Evolutionary conservation across 1,139 yeast genomes (phyloP).

Genomic region (Torulaspora pretoriensis): DNA sequence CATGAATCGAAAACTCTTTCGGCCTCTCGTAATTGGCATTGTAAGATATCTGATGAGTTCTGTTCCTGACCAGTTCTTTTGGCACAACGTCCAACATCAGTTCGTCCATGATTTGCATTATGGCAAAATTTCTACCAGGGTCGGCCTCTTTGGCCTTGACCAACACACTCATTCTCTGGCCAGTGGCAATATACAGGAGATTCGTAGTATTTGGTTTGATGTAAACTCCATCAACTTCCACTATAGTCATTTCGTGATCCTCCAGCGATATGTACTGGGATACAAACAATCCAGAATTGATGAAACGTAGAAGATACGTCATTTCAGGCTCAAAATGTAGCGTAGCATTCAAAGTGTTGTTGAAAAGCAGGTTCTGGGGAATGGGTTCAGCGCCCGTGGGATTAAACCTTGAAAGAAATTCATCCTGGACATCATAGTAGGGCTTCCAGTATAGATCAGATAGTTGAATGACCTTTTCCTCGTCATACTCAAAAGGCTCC

Average conservation of each 20-base stretch:
- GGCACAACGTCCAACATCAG: conserved; percentile 63
- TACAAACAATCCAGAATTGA: conserved; percentile 66
- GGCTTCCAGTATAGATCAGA: conserved; percentile 61
- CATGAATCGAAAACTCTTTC: conserved; percentile 21
- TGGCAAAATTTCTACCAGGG: conserved; percentile 50
- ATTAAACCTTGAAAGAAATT: conserved; percentile 58
- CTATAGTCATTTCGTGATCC: conserved; percentile 61
- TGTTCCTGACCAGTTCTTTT: conserved; percentile 49
- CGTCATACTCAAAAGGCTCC: conserved; percentile 55
- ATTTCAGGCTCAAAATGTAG: conserved; percentile 56
- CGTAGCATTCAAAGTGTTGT: conserved; percentile 57
- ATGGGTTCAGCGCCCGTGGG: conserved; percentile 85
- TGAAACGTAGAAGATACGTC: conserved; percentile 59
- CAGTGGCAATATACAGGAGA: conserved; percentile 60
- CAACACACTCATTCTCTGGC: conserved; percentile 65
- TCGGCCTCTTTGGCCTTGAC: conserved; percentile 48
- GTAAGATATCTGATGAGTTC: conserved; percentile 54
- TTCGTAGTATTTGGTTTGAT: conserved; percentile 57
- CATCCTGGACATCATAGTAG: conserved; percentile 42
- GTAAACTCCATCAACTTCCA: conserved; percentile 70
- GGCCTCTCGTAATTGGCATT: conserved; percentile 39
- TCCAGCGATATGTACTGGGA: conserved; percentile 66
- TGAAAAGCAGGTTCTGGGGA: conserved; percentile 61
- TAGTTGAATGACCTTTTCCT: conserved; percentile 53
- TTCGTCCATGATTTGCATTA: conserved; percentile 59